A percentile compares a stretch with the other conserved stretches of the same genome.
Evolutionary conservation across 148 eudicot species (phyloP).

Genomic region (Rhododendron ovatum): DNA sequence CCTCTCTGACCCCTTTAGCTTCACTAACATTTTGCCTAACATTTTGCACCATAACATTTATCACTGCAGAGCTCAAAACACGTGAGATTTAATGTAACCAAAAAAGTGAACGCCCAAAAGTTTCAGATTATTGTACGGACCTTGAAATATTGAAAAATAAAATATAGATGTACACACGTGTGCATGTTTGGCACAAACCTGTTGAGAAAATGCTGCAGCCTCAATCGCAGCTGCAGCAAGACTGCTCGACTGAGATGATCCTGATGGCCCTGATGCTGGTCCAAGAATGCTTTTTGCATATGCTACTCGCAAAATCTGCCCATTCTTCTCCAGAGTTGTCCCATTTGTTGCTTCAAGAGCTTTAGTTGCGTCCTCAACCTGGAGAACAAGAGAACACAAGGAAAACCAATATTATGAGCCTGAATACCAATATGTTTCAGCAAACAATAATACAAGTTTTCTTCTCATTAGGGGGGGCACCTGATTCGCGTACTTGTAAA

Average conservation of each 20-base stretch:
- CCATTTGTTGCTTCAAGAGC: slow-evolving; percentile 93
- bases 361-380: slow-evolving; percentile 97
- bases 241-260: slow-evolving; percentile 81
- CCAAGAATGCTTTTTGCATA: slow-evolving; percentile 96
- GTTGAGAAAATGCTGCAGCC: slow-evolving; percentile 96
- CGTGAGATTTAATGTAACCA: background rate
- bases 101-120: background rate
- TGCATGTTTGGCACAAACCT: slow-evolving; percentile 37
- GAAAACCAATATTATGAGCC: slow-evolving; percentile 4
- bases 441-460: background rate
- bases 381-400: slow-evolving; percentile 5
- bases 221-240: slow-evolving; percentile 99
- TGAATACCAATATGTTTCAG: background rate
- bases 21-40: background rate
- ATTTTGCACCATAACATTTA: background rate
- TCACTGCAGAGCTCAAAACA: background rate
- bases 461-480: background rate
- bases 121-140: background rate
- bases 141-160: background rate
- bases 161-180: background rate
- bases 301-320: slow-evolving; percentile 92
- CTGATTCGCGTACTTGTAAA: background rate
- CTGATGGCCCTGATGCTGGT: slow-evolving; percentile 68
- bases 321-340: slow-evolving; percentile 81
- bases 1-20: background rate